Evolutionary conservation across 495 filamentous ascomycete genomes (phyloP), one percentile per base, ranked within the genome.

Genomic region (Penicillium longicatenatum): DNA sequence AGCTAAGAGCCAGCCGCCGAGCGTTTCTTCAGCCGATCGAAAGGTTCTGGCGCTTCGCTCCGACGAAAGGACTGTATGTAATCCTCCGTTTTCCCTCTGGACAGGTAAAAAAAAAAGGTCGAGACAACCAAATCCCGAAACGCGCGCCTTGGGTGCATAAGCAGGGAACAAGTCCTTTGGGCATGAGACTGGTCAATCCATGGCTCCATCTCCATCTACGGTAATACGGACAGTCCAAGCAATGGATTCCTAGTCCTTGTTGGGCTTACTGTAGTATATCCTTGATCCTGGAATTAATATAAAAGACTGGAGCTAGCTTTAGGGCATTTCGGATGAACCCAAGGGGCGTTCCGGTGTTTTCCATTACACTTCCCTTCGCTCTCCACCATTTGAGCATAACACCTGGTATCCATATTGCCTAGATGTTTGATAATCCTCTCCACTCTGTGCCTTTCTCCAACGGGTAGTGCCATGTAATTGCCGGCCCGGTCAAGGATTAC

Each of bases 201-300:
- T 14, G 45, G 21, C 19, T 35, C 31, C 31, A 35, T 35, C 19
- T 35, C 31, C 31, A 35, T 35, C 19, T 46, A 9, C 45, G 22
- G 31, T 47, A 47, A n/a, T 30, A 26, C 45, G 9, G 44, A 31
- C 47, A 31, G 47, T 33, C 19, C 6, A 33, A 26, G 26, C 26
- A 33, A 50, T 19, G n/a, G 16, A 20, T 30, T 44, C 52, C 52
- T 22, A 53, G 17, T 29, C 14, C 31, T n/a, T n/a, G n/a, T 47
- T 33, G 48, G 20, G 22, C 57, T 42, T 53, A 53, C 57, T n/a
- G n/a, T n/a, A n/a, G n/a, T n/a, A n/a, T n/a, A 59, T 54, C 50
- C 57, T 43, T 58, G 55, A 52, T 53, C 43, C 44, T 47, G 52
- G 48, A 52, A 52, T 39, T 62, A 60, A 62, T 67, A 64, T 60